Conservation (phyloP, 345 rosid species). For the Populus alba region DNA sequence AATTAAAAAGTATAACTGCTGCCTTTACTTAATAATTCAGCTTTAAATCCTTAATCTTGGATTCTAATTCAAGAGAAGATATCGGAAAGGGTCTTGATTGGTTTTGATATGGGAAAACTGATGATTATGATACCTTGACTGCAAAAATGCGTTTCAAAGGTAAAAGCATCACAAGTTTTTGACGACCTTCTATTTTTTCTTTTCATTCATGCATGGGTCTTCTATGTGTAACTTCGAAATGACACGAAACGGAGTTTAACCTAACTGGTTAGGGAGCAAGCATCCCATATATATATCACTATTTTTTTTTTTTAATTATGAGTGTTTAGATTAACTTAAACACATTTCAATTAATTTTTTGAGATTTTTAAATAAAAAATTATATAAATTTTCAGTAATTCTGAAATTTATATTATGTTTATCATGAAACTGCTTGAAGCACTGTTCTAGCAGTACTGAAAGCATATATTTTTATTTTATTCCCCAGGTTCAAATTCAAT, state of each 20-base stretch:
- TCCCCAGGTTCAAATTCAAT: background rate
- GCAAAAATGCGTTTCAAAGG: background rate
- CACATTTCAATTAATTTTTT: too few species aligned
- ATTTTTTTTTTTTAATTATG: background rate
- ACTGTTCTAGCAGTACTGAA: background rate
- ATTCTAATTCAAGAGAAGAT: too few species aligned
- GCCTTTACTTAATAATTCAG: too few species aligned
- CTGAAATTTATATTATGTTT: too few species aligned
- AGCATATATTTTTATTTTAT: background rate
- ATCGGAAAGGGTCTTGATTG: background rate
- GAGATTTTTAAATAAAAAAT: too few species aligned
- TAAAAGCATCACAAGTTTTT: background rate
- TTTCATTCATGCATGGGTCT: background rate
- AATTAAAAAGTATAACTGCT: too few species aligned
- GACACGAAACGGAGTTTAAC: background rate
- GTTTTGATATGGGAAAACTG: background rate
- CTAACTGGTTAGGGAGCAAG: background rate
- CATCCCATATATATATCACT: background rate
- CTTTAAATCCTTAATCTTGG: too few species aligned
- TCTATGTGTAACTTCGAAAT: background rate
- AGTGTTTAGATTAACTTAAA: fast-evolving
- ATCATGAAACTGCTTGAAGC: background rate
- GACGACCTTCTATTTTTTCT: background rate
- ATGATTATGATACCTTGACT: background rate
- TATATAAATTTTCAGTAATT: too few species aligned